These are phyloP conservation scores for Plasmodium adleri DNA, from an alignment of 169 alveolate species.

Conservation along the genomic window DNA sequence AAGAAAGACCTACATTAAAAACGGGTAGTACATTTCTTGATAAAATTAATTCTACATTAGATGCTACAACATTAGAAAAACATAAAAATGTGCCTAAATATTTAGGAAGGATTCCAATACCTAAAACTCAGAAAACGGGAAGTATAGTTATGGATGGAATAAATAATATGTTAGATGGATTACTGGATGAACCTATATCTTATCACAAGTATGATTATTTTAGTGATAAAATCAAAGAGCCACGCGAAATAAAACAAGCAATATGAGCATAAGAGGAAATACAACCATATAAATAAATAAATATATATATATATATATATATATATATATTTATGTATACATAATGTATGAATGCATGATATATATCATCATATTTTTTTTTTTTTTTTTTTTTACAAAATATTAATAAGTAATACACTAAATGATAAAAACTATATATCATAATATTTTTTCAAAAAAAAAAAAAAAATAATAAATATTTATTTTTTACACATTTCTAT, in stretches of 20 bases:
- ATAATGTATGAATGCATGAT: neutral
- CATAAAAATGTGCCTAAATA: constrained; percentile 45
- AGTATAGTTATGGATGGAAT: constrained; percentile 51
- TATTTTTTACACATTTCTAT: no score
- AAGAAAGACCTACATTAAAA: constrained; percentile 70
- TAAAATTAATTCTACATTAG: constrained; percentile 62
- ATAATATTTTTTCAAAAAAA: no score
- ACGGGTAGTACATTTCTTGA: constrained; percentile 65
- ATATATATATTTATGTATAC: neutral
- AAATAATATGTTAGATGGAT: constrained; percentile 49
- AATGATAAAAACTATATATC: no score
- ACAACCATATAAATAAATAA: neutral
- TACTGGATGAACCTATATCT: constrained; percentile 62
- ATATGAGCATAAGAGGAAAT: neutral
- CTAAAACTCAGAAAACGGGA: constrained; percentile 68
- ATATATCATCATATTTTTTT: neutral
- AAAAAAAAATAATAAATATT: no score
- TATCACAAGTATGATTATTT: constrained; percentile 50
- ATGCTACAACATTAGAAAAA: constrained; percentile 64
- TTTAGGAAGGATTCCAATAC: constrained; percentile 44
- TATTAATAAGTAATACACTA: no score
- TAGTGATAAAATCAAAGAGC: constrained; percentile 15
- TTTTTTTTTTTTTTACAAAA: no score
- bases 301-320: constrained; percentile 7
- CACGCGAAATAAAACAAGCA: neutral